Evolutionary conservation across 1,284 basidiomycete species (phyloP).

Genomic region (Takashimella tepidaria): DNA sequence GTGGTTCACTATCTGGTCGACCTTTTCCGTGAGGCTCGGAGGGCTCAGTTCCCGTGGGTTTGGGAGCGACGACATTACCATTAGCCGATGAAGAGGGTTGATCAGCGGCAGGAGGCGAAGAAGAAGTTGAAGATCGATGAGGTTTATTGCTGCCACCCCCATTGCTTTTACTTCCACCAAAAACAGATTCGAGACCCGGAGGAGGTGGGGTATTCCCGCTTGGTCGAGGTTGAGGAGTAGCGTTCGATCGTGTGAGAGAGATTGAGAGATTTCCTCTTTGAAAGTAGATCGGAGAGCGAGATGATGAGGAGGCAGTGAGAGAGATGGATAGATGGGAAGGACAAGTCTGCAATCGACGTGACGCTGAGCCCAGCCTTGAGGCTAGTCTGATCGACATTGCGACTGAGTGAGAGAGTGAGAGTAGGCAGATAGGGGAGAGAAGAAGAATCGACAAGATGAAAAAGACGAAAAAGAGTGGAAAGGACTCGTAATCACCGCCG

Average conservation of each 20-base stretch:
- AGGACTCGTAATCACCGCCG: too few relatives aligned
- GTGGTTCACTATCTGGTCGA: conserved; percentile 1
- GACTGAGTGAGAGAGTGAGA: background rate
- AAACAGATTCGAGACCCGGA: conserved; percentile 38
- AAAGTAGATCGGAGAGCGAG: background rate
- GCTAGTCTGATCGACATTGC: background rate
- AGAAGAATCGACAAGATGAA: background rate
- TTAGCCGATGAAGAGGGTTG: conserved; percentile 4
- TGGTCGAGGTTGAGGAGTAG: conserved; percentile 31
- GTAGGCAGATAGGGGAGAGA: background rate
- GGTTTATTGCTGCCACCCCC: conserved; percentile 10
- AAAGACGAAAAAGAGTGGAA: too few relatives aligned
- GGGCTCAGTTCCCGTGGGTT: conserved; percentile 26
- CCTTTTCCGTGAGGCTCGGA: conserved; percentile 17
- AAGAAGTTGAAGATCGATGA: background rate
- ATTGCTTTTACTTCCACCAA: conserved; percentile 25
- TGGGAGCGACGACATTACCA: conserved; percentile 23
- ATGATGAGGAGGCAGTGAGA: background rate
- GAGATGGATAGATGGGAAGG: too few relatives aligned
- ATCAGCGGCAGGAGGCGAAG: background rate
- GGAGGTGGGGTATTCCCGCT: conserved; percentile 36
- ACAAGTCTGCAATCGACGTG: background rate
- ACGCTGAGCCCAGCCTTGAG: background rate
- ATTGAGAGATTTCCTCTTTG: too few relatives aligned
- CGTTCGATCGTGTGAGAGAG: conserved; percentile 25